Evolutionary conservation across 129 eudicot genomes (phyloP), one percentile per base, ranked within the genome.

Genomic region (Mikania micrantha): DNA sequence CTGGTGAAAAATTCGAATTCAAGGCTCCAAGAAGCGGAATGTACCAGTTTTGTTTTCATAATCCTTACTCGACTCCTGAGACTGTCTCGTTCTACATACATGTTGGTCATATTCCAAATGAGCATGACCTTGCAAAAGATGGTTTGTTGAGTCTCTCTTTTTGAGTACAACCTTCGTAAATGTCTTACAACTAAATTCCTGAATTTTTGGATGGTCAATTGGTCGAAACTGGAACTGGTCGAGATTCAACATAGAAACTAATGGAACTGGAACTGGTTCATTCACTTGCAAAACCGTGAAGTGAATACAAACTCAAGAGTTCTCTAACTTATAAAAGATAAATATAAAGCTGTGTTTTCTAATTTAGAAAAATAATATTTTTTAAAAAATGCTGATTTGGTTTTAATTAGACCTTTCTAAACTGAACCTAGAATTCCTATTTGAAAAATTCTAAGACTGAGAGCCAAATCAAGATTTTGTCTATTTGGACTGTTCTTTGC

Each of bases 21-120:
- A 93, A 93, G 78, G 99, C 95, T 64, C 98, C 98, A 7, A 77
- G 80, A 66, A 86, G 89, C 77, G 99, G 99, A 68, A 90, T 93
- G 90, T 85, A 84, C 79, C 86, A 93, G 61, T 93, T 93, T 36
- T 93, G 99, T 66, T 93, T 93, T 78, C 99, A 93, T 62, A 93
- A 93, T 76, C 93, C 99, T 44, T 67, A 73, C 48, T 84, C 91
- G 0, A 74, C 96, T 22, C 99, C 99, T 0, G 96, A 93, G 73
- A 77, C 95, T 0, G 95, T 93, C 71, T 84, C 99, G 38, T 93
- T 93, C 85, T 80, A 89, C 81, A 93, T 93, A 17, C 99, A 93
- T 71, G 88, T 89, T 71, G 99, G 99, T 54, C 99, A 93, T 67
- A 93, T 93, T 68, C 96, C 99, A 60, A 80, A 60, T 40, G 87